Conservation (phyloP, 1,284 basidiomycete species). For the Ustilago sp. region DNA sequence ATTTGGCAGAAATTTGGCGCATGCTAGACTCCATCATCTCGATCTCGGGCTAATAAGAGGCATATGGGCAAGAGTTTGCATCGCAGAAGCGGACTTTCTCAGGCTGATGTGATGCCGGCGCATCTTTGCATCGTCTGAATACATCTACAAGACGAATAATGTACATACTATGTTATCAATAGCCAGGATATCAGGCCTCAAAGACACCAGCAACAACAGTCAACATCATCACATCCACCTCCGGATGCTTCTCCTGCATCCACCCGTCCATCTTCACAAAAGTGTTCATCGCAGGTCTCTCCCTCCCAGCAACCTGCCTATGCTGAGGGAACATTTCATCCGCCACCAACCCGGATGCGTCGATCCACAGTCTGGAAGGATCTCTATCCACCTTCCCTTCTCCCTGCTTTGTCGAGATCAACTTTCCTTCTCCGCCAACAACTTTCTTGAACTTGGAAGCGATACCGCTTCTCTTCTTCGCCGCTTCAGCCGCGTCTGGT, state of each 20-base stretch:
- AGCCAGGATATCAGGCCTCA: conserved; percentile 21
- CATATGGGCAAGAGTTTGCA: too few species aligned
- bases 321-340: conserved; percentile 65
- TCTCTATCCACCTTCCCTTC: conserved; percentile 21
- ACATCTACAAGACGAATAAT: background rate
- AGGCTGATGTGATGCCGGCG: background rate
- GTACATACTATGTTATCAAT: background rate
- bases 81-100: background rate
- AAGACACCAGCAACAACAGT: conserved; percentile 62
- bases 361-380: conserved; percentile 54
- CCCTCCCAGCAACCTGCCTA: conserved; percentile 17
- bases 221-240: conserved; percentile 68
- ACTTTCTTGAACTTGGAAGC: conserved; percentile 19
- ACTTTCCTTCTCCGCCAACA: conserved; percentile 8
- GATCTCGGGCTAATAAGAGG: too few species aligned
- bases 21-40: too few species aligned
- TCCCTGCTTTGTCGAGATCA: conserved; percentile 16
- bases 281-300: conserved; percentile 45
- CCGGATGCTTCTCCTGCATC: conserved; percentile 57
- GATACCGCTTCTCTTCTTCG: conserved; percentile 15
- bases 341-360: conserved; percentile 52
- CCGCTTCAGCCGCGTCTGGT: conserved; percentile 21
- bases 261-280: conserved; percentile 59
- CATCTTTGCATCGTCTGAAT: background rate
- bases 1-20: background rate